phyloP scores from a whole-genome alignment of 2,329 filamentous ascomycete genomes.

The Aureobasidium sp. region DNA sequence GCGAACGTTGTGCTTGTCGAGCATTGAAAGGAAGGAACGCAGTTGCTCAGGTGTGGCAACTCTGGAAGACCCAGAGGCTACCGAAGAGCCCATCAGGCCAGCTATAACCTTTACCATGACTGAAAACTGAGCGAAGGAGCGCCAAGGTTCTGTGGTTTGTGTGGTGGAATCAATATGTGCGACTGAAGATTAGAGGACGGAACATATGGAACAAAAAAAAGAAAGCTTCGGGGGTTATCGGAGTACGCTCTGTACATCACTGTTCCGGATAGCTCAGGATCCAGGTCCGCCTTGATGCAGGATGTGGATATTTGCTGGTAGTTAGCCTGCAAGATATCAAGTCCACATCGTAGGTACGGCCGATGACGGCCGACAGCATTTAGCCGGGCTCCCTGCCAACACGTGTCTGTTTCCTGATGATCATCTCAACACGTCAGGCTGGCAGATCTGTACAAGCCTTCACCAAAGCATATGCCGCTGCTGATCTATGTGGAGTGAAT shows the following conservation, averaged over 20 bases:
- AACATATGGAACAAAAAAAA: no score
- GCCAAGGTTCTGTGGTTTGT: neutral
- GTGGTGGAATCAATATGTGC: neutral
- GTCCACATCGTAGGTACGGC: neutral
- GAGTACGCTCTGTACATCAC: no score
- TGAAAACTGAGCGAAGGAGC: neutral
- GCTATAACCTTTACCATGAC: slow-evolving; percentile 33
- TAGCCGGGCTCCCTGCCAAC: neutral
- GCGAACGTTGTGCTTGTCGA: slow-evolving; percentile 35
- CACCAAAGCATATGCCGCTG: neutral
- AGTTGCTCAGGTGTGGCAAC: slow-evolving; percentile 27
- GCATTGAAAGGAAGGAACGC: slow-evolving; percentile 34
- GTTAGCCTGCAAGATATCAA: no score
- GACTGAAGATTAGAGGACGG: no score
- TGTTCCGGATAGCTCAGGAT: no score
- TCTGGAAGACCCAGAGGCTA: slow-evolving; percentile 28
- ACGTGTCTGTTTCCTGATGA: neutral
- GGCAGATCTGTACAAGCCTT: neutral
- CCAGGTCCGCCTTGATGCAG: neutral
- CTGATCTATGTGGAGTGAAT: slow-evolving; percentile 13
- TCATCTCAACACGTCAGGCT: neutral
- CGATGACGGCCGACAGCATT: slow-evolving; percentile 4
- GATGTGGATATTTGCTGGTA: neutral
- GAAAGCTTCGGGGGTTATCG: no score
- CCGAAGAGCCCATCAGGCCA: slow-evolving; percentile 34